These are phyloP conservation scores for Dictyostelium intermedium DNA, from an alignment of 78 protist species.

Conservation along the genomic window DNA sequence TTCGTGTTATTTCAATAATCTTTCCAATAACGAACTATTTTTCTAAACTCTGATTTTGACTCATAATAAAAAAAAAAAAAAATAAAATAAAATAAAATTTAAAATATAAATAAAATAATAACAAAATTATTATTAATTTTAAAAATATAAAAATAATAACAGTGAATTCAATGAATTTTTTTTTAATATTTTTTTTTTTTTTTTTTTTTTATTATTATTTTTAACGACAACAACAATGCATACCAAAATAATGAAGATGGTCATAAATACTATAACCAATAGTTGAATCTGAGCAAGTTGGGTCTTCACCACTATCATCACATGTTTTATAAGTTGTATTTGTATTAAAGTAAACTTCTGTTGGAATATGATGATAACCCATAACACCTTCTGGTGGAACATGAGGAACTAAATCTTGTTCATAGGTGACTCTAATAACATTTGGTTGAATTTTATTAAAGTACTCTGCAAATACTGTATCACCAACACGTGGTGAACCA, in stretches of 20 bases:
- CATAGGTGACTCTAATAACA: neutral
- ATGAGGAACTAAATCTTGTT: conserved; percentile 56
- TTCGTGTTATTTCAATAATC: neutral
- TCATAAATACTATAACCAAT: conserved; percentile 33
- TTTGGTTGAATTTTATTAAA: conserved; percentile 61
- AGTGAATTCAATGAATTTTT: too few species aligned
- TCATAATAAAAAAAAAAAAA: too few species aligned
- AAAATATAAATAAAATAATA: too few species aligned
- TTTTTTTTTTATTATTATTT: neutral
- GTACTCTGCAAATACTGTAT: conserved; percentile 11
- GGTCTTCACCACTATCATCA: conserved; percentile 48
- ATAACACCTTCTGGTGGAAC: conserved; percentile 37
- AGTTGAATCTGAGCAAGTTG: conserved; percentile 22
- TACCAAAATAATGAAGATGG: conserved; percentile 37
- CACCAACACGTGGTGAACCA: conserved; percentile 74
- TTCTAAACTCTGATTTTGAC: neutral
- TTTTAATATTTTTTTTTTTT: neutral
- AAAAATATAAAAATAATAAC: too few species aligned
- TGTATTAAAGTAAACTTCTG: conserved; percentile 17
- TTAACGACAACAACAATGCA: conserved; percentile 45
- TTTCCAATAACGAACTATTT: neutral
- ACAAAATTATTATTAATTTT: too few species aligned
- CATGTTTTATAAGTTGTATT: conserved; percentile 34
- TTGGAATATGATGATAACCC: conserved; percentile 42
- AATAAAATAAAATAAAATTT: too few species aligned